phyloP scores from a whole-genome alignment of 768 basidiomycete genomes.

The Lactarius psammicola region DNA sequence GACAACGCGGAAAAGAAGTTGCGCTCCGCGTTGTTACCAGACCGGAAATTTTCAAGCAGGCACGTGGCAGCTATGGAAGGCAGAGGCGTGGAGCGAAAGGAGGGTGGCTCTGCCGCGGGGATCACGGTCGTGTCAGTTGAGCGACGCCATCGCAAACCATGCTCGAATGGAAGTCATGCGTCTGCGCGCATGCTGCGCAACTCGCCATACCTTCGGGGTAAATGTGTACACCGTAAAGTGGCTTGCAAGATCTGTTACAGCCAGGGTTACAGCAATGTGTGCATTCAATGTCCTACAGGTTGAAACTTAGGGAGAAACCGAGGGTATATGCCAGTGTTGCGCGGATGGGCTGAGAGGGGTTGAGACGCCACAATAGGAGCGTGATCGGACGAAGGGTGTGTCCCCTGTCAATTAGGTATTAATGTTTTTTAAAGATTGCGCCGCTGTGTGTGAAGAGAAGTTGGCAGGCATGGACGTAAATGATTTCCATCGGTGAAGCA shows the following conservation, averaged over 20 bases:
- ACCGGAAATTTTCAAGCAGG: neutral
- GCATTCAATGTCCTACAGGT: neutral
- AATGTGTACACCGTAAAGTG: neutral
- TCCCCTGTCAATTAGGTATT: neutral
- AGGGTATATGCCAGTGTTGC: neutral
- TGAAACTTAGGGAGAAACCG: neutral
- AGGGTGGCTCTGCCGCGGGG: conserved; percentile 11
- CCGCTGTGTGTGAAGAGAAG: conserved; percentile 2
- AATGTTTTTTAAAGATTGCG: neutral
- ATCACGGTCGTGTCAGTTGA: neutral
- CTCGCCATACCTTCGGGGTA: neutral
- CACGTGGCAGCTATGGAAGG: neutral
- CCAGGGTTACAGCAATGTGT: neutral
- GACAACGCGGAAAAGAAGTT: neutral
- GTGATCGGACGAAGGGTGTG: conserved; percentile 5
- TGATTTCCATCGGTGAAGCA: neutral
- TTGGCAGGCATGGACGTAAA: neutral
- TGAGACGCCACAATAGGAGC: conserved; percentile 6
- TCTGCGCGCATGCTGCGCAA: neutral
- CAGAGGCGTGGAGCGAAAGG: conserved; percentile 10
- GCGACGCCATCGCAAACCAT: neutral
- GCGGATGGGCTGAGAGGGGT: neutral
- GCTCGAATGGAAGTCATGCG: neutral
- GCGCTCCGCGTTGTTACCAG: conserved; percentile 3
- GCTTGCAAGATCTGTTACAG: neutral